phyloP scores from a whole-genome alignment of 2,329 filamentous ascomycete species.

The Sclerotinia glacialis region DNA sequence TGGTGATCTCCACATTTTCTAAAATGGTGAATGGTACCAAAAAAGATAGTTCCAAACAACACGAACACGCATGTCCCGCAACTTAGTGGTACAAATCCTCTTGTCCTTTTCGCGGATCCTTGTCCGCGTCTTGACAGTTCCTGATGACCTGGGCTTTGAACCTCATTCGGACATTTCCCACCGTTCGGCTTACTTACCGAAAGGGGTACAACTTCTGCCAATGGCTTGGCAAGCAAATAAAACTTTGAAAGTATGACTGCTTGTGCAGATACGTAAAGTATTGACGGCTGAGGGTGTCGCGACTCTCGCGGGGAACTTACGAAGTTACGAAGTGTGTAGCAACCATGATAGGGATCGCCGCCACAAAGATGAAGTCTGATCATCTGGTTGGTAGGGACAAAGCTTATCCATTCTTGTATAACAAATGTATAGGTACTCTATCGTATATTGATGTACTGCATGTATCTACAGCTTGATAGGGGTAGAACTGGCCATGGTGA shows the following conservation, averaged over 20 bases:
- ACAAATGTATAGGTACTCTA: neutral
- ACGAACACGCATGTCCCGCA: slow-evolving; percentile 7
- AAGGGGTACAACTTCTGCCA: neutral
- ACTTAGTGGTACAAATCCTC: slow-evolving; percentile 1
- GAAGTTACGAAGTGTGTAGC: neutral
- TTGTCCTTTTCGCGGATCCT: slow-evolving; percentile 16
- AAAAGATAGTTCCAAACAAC: slow-evolving; percentile 4
- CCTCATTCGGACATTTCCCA: slow-evolving; percentile 18
- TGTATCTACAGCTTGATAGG: neutral
- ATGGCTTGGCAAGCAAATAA: slow-evolving; percentile 11
- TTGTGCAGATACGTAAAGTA: slow-evolving; percentile 19
- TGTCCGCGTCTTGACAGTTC: slow-evolving; percentile 10
- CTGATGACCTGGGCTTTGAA: slow-evolving; percentile 13
- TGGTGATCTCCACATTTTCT: slow-evolving; percentile 15
- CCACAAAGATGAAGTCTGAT: neutral
- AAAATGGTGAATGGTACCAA: slow-evolving; percentile 1
- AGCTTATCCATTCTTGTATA: slow-evolving; percentile 5
- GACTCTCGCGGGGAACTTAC: neutral
- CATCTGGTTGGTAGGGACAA: slow-evolving; percentile 5
- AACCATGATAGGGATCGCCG: neutral
- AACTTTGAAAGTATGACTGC: neutral
- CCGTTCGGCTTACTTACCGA: slow-evolving; percentile 17
- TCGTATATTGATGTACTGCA: slow-evolving; percentile 17
- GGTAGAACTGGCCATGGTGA: neutral
- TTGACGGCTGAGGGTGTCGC: neutral